Evolutionary conservation across 768 basidiomycete species (phyloP).

Genomic region (Roridomyces roridus): DNA sequence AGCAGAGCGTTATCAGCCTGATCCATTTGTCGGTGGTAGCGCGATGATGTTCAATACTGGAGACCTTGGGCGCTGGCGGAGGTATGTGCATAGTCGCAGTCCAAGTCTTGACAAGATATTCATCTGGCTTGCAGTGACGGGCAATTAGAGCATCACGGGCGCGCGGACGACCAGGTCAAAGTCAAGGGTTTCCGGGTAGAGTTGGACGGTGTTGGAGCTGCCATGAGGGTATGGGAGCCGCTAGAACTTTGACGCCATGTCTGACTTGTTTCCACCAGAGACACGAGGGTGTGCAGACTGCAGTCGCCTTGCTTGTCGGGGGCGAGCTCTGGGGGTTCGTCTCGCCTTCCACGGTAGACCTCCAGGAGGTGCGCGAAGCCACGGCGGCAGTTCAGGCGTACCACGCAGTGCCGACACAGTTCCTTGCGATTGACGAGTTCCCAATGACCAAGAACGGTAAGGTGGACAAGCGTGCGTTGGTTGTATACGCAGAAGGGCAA

Average conservation of each 20-base stretch:
- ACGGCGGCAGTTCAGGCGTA: constrained; percentile 48
- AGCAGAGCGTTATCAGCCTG: constrained; percentile 45
- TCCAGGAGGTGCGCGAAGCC: constrained; percentile 38
- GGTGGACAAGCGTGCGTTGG: constrained; percentile 42
- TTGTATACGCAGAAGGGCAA: constrained; percentile 26
- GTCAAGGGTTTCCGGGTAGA: constrained; percentile 59
- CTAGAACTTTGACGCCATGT: neutral
- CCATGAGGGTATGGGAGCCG: constrained; percentile 40
- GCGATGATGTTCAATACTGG: constrained; percentile 57
- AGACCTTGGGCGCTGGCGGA: constrained; percentile 39
- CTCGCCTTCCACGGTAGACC: constrained; percentile 42
- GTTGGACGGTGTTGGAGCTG: constrained; percentile 53
- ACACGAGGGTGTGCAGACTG: constrained; percentile 37
- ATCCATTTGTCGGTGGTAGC: constrained; percentile 46
- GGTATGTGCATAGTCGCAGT: neutral
- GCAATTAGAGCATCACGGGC: constrained; percentile 39
- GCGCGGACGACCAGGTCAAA: constrained; percentile 54
- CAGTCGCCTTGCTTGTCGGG: constrained; percentile 48
- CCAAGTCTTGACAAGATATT: too few relatives aligned
- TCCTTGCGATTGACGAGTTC: constrained; percentile 41
- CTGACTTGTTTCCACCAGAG: constrained; percentile 36
- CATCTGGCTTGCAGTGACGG: constrained; percentile 32
- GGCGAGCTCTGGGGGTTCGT: constrained; percentile 54
- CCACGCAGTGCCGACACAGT: constrained; percentile 54
- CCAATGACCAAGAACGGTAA: constrained; percentile 51